Conservation (phyloP, 129 eudicot genomes). For the Dittrichia graveolens region DNA sequence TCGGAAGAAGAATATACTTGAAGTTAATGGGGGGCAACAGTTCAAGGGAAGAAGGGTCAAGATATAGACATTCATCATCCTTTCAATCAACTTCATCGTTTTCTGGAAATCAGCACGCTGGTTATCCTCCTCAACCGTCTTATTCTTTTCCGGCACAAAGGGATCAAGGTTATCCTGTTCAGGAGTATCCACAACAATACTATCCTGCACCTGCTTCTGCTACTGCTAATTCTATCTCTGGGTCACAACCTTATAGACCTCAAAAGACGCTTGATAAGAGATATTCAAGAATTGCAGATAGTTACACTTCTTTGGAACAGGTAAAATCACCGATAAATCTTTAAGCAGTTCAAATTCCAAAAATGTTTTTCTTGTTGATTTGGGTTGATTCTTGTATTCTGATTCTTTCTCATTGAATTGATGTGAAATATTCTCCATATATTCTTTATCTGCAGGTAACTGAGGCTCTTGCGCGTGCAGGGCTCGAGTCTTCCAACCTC, state of each 20-base stretch:
- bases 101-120: slow-evolving; percentile 42
- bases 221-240: slow-evolving; percentile 33
- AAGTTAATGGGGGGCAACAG: slow-evolving; percentile 61
- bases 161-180: slow-evolving; percentile 42
- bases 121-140: slow-evolving; percentile 38
- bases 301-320: slow-evolving; percentile 82
- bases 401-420: not conserved
- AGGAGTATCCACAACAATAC: slow-evolving; percentile 44
- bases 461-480: slow-evolving; percentile 82
- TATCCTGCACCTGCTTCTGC: slow-evolving; percentile 24
- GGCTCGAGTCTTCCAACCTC: slow-evolving; percentile 94
- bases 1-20: not conserved
- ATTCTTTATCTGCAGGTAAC: slow-evolving; percentile 61
- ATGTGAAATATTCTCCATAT: not conserved
- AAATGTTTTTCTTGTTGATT: not conserved
- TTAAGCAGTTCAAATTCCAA: no score
- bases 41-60: slow-evolving; percentile 56
- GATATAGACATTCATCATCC: slow-evolving; percentile 47
- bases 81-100: slow-evolving; percentile 45
- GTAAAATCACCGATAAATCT: slow-evolving; percentile 33
- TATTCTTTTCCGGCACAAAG: slow-evolving; percentile 37
- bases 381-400: slow-evolving; percentile 3
- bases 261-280: slow-evolving; percentile 63
- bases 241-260: slow-evolving; percentile 44
- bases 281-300: slow-evolving; percentile 87